Evolutionary conservation across 257 asterid genomes (phyloP), one percentile per base, ranked within the genome.

Genomic region (Prunella vulgaris): DNA sequence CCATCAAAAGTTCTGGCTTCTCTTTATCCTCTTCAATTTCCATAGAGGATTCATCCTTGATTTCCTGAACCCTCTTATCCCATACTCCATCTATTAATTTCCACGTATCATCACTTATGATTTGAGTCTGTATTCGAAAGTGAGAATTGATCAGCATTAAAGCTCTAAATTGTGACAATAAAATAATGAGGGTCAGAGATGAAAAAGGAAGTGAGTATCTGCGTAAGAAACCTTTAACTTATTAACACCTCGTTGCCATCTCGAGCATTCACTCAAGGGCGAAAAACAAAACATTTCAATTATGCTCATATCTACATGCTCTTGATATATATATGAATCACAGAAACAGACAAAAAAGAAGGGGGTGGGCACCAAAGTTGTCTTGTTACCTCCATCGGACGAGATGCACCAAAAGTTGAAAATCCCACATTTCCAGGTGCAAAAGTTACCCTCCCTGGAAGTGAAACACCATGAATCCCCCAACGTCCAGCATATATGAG

Each of bases 401-500:
- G 90, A 28, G 97, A 86, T 69, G 97, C 94, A 73, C 99, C 99
- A 78, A 93, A 93, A 49, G 96, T 90, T 35, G 85, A 60, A 76
- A 90, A 90, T 28, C 99, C 99, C 44, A 86, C 90, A 84, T 93
- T 93, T 69, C 99, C 99, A 48, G 99, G 99, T 52, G 97, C 92
- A 84, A 90, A 93, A 18, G 99, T 93, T 62, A 88, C 96, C 81
- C 97, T 93, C 79, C 99, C 99, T 40, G 99, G 99, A 78, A 93
- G 90, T 22, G 97, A 88, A 75, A 91, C 84, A 22, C 99, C 99
- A 49, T 84, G 91, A 74, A 88, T 68, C 60, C 97, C 99, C 99
- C 99, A 93, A 57, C 97, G 87, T 79, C 99, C 99, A 32, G 89
- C 91, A 78, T 87, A 76, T 58, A 90, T 37, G 30, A 93, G 85